These are phyloP conservation scores for Cylindrodendrum hubeiense DNA, from an alignment of 2,329 filamentous ascomycete genomes.

Conservation along the genomic window DNA sequence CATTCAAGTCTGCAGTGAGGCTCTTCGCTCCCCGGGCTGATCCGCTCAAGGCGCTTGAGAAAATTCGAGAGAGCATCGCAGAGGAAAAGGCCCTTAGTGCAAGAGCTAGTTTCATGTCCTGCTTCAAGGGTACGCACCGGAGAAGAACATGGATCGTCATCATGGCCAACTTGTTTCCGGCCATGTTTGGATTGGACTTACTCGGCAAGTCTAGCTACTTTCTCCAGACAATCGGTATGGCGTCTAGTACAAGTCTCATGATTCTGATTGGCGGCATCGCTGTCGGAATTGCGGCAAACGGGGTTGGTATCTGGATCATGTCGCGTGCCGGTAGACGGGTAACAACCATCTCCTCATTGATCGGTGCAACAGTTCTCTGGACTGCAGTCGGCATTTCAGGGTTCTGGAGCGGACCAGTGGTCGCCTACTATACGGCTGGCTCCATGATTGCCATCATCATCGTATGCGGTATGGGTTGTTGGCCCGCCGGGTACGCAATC, in stretches of 20 bases:
- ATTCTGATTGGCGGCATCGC: constrained; percentile 60
- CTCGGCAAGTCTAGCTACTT: constrained; percentile 57
- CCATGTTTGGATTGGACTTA: constrained; percentile 58
- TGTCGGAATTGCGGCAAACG: constrained; percentile 59
- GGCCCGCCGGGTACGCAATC: constrained; percentile 57
- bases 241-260: constrained; percentile 51
- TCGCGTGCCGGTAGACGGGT: constrained; percentile 55
- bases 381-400: constrained; percentile 52
- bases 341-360: constrained; percentile 53
- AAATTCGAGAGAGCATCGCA: constrained; percentile 51
- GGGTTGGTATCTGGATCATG: constrained; percentile 58
- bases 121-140: constrained; percentile 55
- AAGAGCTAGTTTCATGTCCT: constrained; percentile 53
- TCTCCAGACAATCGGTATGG: constrained; percentile 48
- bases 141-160: constrained; percentile 53
- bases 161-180: constrained; percentile 55
- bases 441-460: constrained; percentile 56
- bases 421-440: constrained; percentile 27
- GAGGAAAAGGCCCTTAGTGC: constrained; percentile 50
- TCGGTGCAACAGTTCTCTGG: constrained; percentile 53
- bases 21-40: constrained; percentile 37
- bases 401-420: constrained; percentile 18
- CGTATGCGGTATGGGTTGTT: constrained; percentile 54
- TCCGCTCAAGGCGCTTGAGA: constrained; percentile 27
- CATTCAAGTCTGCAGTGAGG: constrained; percentile 30